phyloP scores from a whole-genome alignment of 805 yeast genomes.

The Clavispora asparagi region DNA sequence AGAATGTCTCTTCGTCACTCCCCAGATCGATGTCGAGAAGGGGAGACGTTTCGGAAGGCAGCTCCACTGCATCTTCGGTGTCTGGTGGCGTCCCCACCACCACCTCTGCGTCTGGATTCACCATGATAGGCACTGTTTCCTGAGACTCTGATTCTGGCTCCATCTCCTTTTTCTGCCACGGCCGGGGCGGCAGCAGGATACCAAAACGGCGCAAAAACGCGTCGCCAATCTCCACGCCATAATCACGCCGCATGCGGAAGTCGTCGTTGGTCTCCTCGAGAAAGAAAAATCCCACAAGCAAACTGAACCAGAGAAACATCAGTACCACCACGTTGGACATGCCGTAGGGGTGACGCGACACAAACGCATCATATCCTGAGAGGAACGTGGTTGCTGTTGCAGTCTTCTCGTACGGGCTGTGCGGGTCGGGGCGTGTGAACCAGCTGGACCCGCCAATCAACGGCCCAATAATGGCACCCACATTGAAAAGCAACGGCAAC shows the following conservation, averaged over 20 bases:
- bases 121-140: neutral
- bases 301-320: slow-evolving; percentile 27
- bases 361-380: slow-evolving; percentile 15
- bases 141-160: too few species aligned
- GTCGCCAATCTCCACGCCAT: slow-evolving; percentile 44
- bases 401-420: slow-evolving; percentile 12
- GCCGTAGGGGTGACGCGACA: slow-evolving; percentile 43
- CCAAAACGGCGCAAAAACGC: slow-evolving; percentile 16
- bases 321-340: slow-evolving; percentile 49
- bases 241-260: slow-evolving; percentile 35
- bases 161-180: slow-evolving; percentile 11
- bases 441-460: slow-evolving; percentile 48
- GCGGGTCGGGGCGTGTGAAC: slow-evolving; percentile 40
- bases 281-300: slow-evolving; percentile 39
- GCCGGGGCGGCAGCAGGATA: slow-evolving; percentile 13
- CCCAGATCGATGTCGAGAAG: neutral
- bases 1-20: slow-evolving; percentile 4
- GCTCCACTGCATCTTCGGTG: too few species aligned
- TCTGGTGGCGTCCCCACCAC: too few species aligned
- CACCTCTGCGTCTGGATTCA: neutral
- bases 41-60: neutral
- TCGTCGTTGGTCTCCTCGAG: slow-evolving; percentile 49
- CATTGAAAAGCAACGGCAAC: slow-evolving; percentile 56
- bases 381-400: neutral
- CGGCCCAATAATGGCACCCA: slow-evolving; percentile 60